Base-by-base conservation (phyloP, 208 protist species). In the Phytomonas sp. region DNA sequence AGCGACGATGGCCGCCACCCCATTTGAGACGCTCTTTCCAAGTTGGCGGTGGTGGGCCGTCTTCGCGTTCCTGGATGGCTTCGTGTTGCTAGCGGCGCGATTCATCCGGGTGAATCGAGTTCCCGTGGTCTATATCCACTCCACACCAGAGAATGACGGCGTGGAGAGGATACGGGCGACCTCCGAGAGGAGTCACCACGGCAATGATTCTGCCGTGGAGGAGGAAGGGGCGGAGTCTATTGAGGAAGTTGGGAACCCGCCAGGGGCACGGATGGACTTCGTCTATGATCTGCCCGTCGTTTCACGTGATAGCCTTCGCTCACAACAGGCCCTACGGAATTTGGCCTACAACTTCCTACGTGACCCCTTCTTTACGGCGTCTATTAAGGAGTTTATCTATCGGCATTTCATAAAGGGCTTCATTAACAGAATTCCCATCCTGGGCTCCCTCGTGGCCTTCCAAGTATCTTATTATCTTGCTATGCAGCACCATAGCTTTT, bases 401-500 rank as follows among this genome's bases (percentile, higher is more conserved):
- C 63, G 78, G 29, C 69, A 91, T 64, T 82, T 93, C n/a, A 68
- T 91, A 11, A 70, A 80, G 13, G 86, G 88, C n/a, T 82, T 83
- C 17, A 26, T 92, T 15, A 93, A 83, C 65, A 75, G 79, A 53
- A 87, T 96, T 60, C 91, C 91, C 4, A 71, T 96, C 0, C 37
- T 96, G 0, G 91, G 91, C 3, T 40, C 81, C 13, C 73, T 93
- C 37, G 17, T 93, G 7, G 68, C 53, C 0, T 87, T 83, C 37
- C 88, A 96, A 64, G 84, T 89, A 3, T 61, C 75, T 6, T 92
- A 91, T 70, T 85, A 84, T 56, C 72, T 96, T 11, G 84, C 74
- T 34, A 88, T 90, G 78, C 91, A 93, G 76, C 84, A 96, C 75
- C 92, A 89, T 79, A 90, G 81, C 43, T 94, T 96, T 69, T 80